Conservation (phyloP, 768 basidiomycete genomes). For the Suillus hirtellus region DNA sequence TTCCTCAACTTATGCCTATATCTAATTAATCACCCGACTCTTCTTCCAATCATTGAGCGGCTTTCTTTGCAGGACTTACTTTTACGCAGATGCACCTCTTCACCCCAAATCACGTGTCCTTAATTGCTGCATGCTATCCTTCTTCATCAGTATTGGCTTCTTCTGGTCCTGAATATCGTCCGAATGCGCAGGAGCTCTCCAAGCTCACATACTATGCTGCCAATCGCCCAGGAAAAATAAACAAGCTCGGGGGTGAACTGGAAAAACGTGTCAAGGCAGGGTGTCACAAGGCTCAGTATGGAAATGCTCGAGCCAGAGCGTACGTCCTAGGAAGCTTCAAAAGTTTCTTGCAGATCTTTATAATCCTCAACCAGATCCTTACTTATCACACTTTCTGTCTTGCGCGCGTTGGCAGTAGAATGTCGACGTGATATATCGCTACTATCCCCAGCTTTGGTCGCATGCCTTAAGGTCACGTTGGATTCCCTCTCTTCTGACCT, state of each 20-base stretch:
- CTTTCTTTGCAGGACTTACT: background rate
- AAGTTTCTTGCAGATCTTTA: slow-evolving; percentile 2
- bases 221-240: slow-evolving; percentile 77
- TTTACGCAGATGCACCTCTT: slow-evolving; percentile 62
- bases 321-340: slow-evolving; percentile 41
- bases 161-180: slow-evolving; percentile 74
- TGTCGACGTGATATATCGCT: slow-evolving; percentile 82
- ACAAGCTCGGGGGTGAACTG: slow-evolving; percentile 73
- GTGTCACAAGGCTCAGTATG: slow-evolving; percentile 62
- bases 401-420: slow-evolving; percentile 81
- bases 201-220: slow-evolving; percentile 85
- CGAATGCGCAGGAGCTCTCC: slow-evolving; percentile 84
- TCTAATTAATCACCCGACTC: background rate
- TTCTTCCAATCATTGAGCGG: slow-evolving; percentile 1
- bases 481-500: slow-evolving; percentile 60
- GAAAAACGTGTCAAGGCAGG: slow-evolving; percentile 72
- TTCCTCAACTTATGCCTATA: slow-evolving; percentile 8
- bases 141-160: slow-evolving; percentile 71
- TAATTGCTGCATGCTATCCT: slow-evolving; percentile 87
- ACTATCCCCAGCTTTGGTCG: slow-evolving; percentile 67
- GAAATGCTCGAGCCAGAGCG: slow-evolving; percentile 80
- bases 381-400: slow-evolving; percentile 79
- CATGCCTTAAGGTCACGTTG: slow-evolving; percentile 61
- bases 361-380: slow-evolving; percentile 51
- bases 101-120: slow-evolving; percentile 80